A percentile compares a stretch with the other conserved stretches of the same genome.
Evolutionary conservation across 441 rosid species (phyloP).

Genomic region (Croton laevigatus): DNA sequence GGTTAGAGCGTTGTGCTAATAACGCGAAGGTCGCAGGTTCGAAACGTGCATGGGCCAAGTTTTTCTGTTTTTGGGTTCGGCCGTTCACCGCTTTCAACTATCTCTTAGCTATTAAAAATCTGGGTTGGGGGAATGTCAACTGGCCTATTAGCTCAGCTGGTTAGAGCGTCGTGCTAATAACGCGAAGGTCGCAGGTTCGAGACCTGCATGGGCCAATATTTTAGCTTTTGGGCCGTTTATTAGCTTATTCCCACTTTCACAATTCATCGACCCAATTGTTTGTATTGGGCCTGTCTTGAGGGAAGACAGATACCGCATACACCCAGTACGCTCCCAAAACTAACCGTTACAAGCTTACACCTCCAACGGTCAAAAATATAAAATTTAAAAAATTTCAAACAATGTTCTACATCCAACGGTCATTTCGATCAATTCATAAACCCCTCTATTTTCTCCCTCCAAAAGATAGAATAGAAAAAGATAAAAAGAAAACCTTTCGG

Average conservation of each 20-base stretch:
- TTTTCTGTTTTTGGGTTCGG: too few species aligned
- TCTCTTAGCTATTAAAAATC: too few species aligned
- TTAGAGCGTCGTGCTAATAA: slow-evolving; percentile 96
- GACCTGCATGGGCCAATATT: slow-evolving; percentile 57
- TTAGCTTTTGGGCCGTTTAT: too few species aligned
- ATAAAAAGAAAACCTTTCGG: not conserved
- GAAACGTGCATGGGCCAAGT: slow-evolving; percentile 64
- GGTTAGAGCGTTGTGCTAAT: slow-evolving; percentile 97
- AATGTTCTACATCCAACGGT: slow-evolving; percentile 18
- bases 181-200: slow-evolving; percentile 87
- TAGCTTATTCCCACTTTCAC: too few species aligned
- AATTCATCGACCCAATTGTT: too few species aligned
- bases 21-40: slow-evolving; percentile 88
- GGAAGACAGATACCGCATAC: too few species aligned
- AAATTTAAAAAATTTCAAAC: slow-evolving; percentile 7
- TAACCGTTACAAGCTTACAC: slow-evolving; percentile 13
- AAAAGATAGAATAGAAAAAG: not conserved
- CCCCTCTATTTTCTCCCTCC: slow-evolving; percentile 1
- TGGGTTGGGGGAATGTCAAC: too few species aligned
- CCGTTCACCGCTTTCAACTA: too few species aligned
- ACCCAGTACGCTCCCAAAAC: not conserved
- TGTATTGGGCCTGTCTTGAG: too few species aligned
- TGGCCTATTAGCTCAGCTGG: slow-evolving; percentile 87
- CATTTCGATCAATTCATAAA: not conserved
- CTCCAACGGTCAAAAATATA: slow-evolving; percentile 10